Evolutionary conservation across 2,329 filamentous ascomycete species (phyloP).

Genomic region (Aspergillus piperis): DNA sequence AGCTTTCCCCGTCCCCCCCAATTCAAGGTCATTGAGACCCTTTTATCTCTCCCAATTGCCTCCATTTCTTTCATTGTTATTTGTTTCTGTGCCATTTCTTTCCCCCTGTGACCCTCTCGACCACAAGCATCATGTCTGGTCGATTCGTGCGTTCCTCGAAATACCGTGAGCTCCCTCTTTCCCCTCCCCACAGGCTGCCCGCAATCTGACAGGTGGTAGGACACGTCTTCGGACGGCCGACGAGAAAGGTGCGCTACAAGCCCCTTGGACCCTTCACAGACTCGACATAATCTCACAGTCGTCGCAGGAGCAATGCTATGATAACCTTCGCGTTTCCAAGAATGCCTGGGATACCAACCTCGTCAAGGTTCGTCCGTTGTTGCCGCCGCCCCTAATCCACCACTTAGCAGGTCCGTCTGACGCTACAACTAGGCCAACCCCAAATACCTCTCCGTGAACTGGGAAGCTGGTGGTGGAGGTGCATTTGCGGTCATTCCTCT

Average conservation of each 20-base stretch:
- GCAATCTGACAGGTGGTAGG: constrained; percentile 58
- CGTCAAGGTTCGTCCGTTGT: constrained; percentile 71
- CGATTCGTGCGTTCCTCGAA: constrained; percentile 74
- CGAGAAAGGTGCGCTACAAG: constrained; percentile 66
- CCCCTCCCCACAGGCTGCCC: constrained; percentile 22
- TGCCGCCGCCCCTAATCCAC: constrained; percentile 32
- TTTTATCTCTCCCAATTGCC: constrained; percentile 19
- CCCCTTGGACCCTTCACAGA: background rate
- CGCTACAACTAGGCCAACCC: constrained; percentile 72
- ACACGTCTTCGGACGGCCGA: constrained; percentile 96
- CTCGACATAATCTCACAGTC: constrained; percentile 10
- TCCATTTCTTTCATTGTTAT: constrained; percentile 13
- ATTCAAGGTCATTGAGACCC: constrained; percentile 10
- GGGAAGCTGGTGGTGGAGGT: constrained; percentile 93
- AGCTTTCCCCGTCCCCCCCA: constrained; percentile 11
- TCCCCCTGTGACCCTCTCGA: background rate
- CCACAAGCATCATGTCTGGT: constrained; percentile 59
- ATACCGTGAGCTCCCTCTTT: constrained; percentile 59
- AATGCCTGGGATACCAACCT: constrained; percentile 99
- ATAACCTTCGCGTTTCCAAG: constrained; percentile 93
- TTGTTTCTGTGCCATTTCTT: constrained; percentile 17
- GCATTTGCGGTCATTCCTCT: constrained; percentile 95
- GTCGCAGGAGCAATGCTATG: constrained; percentile 85
- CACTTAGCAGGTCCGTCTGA: constrained; percentile 23
- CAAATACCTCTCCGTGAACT: constrained; percentile 95